These are phyloP conservation scores for Mucuna pruriens DNA, from an alignment of 306 rosid genomes.

Conservation along the genomic window DNA sequence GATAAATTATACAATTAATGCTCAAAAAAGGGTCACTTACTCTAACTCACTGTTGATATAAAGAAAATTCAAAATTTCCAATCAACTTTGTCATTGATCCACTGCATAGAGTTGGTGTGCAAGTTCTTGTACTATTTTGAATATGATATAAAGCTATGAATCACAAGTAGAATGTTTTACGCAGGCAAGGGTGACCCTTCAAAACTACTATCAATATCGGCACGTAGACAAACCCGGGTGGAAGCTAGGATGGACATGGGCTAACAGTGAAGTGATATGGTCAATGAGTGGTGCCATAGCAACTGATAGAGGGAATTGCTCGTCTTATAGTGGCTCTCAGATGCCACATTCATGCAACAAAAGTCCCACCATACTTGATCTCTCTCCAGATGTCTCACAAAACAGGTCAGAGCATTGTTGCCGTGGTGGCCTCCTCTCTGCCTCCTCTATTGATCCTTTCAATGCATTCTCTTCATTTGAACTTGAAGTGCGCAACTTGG, in stretches of 20 bases:
- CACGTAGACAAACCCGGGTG: conserved; percentile 81
- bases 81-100: no score
- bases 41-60: no score
- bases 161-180: conserved; percentile 9
- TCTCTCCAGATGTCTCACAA: conserved; percentile 44
- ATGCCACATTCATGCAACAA: conserved; percentile 71
- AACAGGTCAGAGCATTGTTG: conserved; percentile 70
- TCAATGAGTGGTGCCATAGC: conserved; percentile 83
- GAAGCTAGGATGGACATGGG: conserved; percentile 81
- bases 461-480: conserved; percentile 70
- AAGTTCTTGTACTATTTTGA: neutral
- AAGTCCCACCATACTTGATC: conserved; percentile 64
- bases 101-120: neutral
- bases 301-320: conserved; percentile 64
- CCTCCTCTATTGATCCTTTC: conserved; percentile 55
- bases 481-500: conserved; percentile 59
- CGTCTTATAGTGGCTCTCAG: conserved; percentile 49
- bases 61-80: no score
- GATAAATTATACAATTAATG: neutral
- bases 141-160: neutral
- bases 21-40: no score
- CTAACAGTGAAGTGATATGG: conserved; percentile 70
- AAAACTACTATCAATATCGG: conserved; percentile 66
- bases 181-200: conserved; percentile 75
- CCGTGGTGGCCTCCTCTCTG: conserved; percentile 68